Conservation (phyloP, 1,284 basidiomycete species). For the Coniferiporia weirii region DNA sequence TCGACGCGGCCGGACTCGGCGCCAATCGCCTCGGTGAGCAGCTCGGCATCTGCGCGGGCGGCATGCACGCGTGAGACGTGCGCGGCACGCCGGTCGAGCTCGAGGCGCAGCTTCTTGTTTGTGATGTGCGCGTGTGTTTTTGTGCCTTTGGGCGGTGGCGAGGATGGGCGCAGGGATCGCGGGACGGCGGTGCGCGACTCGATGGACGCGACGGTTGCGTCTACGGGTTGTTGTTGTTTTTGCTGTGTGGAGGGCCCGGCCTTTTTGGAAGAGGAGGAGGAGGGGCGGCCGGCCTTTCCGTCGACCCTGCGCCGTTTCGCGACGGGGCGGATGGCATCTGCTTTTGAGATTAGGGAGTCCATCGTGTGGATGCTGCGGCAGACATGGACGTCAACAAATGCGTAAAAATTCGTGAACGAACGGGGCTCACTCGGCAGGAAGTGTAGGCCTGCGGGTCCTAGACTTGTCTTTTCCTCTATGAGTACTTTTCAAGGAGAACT, state of each 20-base stretch:
- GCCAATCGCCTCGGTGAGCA: slow-evolving; percentile 45
- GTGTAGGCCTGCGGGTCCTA: no score
- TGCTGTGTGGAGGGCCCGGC: slow-evolving; percentile 15
- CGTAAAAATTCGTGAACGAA: not conserved
- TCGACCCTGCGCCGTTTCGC: slow-evolving; percentile 26
- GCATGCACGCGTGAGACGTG: slow-evolving; percentile 53
- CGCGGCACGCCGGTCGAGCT: slow-evolving; percentile 56
- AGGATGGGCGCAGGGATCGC: slow-evolving; percentile 49
- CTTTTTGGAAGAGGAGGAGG: slow-evolving; percentile 19
- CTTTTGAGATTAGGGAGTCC: slow-evolving; percentile 70
- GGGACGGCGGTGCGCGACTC: slow-evolving; percentile 50
- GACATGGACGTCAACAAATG: not conserved
- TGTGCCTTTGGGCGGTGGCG: slow-evolving; percentile 37
- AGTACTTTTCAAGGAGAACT: no score
- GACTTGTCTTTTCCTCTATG: no score
- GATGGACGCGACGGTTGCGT: slow-evolving; percentile 59
- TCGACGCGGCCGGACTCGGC: slow-evolving; percentile 68
- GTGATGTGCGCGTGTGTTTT: slow-evolving; percentile 57
- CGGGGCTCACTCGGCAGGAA: not conserved
- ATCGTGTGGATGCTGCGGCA: slow-evolving; percentile 32
- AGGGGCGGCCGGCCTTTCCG: slow-evolving; percentile 6
- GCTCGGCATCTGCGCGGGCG: slow-evolving; percentile 58
- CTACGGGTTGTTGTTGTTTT: slow-evolving; percentile 25
- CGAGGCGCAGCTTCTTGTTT: slow-evolving; percentile 71
- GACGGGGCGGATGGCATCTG: slow-evolving; percentile 51